Evolutionary conservation across 1,284 basidiomycete genomes (phyloP).

Genomic region (Malassezia yamatoensis): DNA sequence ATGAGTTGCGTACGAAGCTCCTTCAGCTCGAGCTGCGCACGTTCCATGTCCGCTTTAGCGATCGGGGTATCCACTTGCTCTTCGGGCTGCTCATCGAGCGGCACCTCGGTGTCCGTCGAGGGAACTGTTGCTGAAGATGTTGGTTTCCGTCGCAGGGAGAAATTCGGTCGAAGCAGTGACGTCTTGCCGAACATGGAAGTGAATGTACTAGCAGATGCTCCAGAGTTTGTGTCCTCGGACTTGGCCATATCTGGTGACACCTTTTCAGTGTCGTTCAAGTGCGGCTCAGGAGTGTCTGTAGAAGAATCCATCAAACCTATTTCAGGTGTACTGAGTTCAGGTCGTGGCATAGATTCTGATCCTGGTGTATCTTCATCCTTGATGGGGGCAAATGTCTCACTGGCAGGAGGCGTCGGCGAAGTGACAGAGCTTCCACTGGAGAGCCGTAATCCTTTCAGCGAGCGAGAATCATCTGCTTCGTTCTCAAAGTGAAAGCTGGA

Average conservation of each 20-base stretch:
- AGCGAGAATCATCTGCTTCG: slow-evolving; percentile 7
- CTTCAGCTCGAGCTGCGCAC: slow-evolving; percentile 21
- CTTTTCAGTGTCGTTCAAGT: background rate
- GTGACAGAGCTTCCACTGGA: slow-evolving; percentile 1
- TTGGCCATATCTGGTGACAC: background rate
- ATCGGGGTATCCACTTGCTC: background rate
- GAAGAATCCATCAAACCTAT: background rate
- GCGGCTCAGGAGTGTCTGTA: background rate
- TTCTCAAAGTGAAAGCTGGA: background rate
- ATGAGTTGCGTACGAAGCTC: slow-evolving; percentile 25
- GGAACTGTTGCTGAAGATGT: background rate
- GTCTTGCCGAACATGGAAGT: background rate
- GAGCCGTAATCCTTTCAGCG: slow-evolving; percentile 10
- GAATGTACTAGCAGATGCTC: background rate
- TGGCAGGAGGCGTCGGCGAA: background rate
- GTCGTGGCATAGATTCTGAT: background rate
- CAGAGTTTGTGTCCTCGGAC: background rate
- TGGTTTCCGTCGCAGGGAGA: slow-evolving; percentile 9
- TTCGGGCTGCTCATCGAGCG: background rate
- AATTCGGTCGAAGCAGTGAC: slow-evolving; percentile 11
- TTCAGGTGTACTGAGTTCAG: background rate
- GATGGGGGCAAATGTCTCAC: background rate
- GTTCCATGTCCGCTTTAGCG: slow-evolving; percentile 3
- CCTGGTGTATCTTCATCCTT: background rate
- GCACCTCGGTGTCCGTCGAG: background rate